Evolutionary conservation across 768 basidiomycete species (phyloP).

Genomic region (Leccinum longicurvipes): DNA sequence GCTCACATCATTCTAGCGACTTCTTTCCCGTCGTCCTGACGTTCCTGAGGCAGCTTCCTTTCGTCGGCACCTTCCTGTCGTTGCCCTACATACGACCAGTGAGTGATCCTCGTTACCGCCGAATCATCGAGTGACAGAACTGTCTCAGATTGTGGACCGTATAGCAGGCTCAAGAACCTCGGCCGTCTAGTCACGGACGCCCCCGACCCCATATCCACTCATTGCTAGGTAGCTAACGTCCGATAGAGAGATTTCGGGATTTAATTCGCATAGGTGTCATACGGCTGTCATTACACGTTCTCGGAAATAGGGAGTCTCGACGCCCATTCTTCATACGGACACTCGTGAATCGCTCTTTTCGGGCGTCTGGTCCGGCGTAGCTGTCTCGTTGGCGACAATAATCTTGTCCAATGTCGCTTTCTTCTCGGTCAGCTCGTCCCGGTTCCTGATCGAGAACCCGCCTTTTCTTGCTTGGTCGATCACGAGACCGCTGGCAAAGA

Average conservation of each 20-base stretch:
- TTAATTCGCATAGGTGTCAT: constrained; percentile 10
- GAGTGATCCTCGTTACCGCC: constrained; percentile 22
- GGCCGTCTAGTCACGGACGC: constrained; percentile 47
- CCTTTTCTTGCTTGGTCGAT: constrained; percentile 46
- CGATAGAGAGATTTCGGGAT: constrained; percentile 13
- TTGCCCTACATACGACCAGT: constrained; percentile 87
- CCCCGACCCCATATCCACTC: not conserved
- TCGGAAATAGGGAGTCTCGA: not conserved
- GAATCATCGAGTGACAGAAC: constrained; percentile 4
- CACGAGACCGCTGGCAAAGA: constrained; percentile 46
- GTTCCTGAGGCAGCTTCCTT: constrained; percentile 92
- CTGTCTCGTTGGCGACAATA: not conserved
- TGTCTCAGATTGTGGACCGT: constrained; percentile 66
- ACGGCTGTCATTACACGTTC: not conserved
- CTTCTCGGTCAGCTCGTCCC: constrained; percentile 38
- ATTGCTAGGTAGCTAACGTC: constrained; percentile 8
- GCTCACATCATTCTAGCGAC: constrained; percentile 54
- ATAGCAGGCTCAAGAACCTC: constrained; percentile 77
- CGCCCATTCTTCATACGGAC: constrained; percentile 5
- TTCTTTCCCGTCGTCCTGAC: constrained; percentile 99
- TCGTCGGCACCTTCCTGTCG: constrained; percentile 82
- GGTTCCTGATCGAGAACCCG: constrained; percentile 49
- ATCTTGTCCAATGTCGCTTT: constrained; percentile 1
- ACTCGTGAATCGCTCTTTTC: constrained; percentile 15
- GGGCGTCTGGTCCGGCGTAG: constrained; percentile 1